Evolutionary conservation across 768 basidiomycete species (phyloP).

Genomic region (Lanmaoa pseudosensibilis): DNA sequence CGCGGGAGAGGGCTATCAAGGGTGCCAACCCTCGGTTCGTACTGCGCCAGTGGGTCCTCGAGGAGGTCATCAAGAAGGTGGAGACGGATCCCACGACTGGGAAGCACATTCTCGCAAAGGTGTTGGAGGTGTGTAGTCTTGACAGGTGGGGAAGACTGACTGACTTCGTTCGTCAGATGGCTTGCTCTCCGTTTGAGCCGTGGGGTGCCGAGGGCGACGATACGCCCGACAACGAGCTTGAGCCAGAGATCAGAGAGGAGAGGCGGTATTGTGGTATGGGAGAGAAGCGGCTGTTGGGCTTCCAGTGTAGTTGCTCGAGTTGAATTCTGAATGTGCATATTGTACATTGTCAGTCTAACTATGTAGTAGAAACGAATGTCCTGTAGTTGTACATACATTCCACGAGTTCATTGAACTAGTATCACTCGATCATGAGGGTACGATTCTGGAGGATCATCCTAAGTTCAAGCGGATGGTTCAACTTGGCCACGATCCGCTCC

Average conservation of each 20-base stretch:
- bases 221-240: slow-evolving; percentile 45
- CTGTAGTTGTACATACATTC: neutral
- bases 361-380: neutral
- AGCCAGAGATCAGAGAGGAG: slow-evolving; percentile 66
- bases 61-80: slow-evolving; percentile 82
- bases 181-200: slow-evolving; percentile 75
- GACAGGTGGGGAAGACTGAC: neutral
- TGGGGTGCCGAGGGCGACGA: slow-evolving; percentile 79
- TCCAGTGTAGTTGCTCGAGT: slow-evolving; percentile 94
- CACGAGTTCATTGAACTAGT: neutral
- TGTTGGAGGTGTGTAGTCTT: slow-evolving; percentile 62
- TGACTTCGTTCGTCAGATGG: slow-evolving; percentile 60
- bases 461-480: slow-evolving; percentile 15
- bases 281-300: slow-evolving; percentile 73
- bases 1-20: slow-evolving; percentile 51
- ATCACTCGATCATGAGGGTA: slow-evolving; percentile 21
- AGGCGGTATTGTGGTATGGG: slow-evolving; percentile 77
- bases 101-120: slow-evolving; percentile 71
- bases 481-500: slow-evolving; percentile 23
- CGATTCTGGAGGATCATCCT: slow-evolving; percentile 15
- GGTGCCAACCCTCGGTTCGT: slow-evolving; percentile 87
- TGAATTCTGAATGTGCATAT: slow-evolving; percentile 32
- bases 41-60: slow-evolving; percentile 92
- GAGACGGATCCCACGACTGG: slow-evolving; percentile 65
- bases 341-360: neutral